These are phyloP conservation scores for Dianthus caryophyllus DNA, from an alignment of 148 eudicot species.

Conservation along the genomic window DNA sequence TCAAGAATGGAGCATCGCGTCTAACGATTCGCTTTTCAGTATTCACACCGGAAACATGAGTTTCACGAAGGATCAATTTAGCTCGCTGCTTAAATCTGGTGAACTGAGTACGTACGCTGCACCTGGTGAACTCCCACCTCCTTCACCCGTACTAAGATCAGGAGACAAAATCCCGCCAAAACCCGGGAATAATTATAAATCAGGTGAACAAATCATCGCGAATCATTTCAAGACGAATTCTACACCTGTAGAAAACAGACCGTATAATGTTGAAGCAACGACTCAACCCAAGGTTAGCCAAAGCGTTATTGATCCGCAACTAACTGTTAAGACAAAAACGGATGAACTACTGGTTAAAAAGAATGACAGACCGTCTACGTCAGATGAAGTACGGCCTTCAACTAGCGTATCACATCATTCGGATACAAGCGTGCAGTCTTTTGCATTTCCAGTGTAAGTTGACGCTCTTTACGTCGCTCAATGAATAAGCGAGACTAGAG, in stretches of 20 bases:
- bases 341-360: slow-evolving; percentile 23
- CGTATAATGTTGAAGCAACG: slow-evolving; percentile 4
- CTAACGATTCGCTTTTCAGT: slow-evolving; percentile 78
- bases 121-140: slow-evolving; percentile 32
- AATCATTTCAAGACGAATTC: slow-evolving; percentile 26
- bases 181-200: background rate
- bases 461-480: too few relatives aligned
- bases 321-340: slow-evolving; percentile 23
- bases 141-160: slow-evolving; percentile 12
- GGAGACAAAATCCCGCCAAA: slow-evolving; percentile 8
- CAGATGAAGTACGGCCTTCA: slow-evolving; percentile 28
- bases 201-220: slow-evolving; percentile 32
- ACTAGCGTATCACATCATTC: slow-evolving; percentile 33
- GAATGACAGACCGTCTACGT: slow-evolving; percentile 10
- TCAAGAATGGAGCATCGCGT: slow-evolving; percentile 61
- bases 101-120: slow-evolving; percentile 26
- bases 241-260: slow-evolving; percentile 1
- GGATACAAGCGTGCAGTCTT: slow-evolving; percentile 44
- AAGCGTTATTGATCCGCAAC: background rate
- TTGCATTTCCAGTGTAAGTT: slow-evolving; percentile 81
- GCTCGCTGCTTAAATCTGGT: slow-evolving; percentile 37
- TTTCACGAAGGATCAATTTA: slow-evolving; percentile 43
- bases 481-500: too few relatives aligned
- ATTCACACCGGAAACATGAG: slow-evolving; percentile 64
- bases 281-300: slow-evolving; percentile 12